These are phyloP conservation scores for Nigrograna mackinnonii DNA, from an alignment of 2,329 filamentous ascomycete species.

Conservation along the genomic window DNA sequence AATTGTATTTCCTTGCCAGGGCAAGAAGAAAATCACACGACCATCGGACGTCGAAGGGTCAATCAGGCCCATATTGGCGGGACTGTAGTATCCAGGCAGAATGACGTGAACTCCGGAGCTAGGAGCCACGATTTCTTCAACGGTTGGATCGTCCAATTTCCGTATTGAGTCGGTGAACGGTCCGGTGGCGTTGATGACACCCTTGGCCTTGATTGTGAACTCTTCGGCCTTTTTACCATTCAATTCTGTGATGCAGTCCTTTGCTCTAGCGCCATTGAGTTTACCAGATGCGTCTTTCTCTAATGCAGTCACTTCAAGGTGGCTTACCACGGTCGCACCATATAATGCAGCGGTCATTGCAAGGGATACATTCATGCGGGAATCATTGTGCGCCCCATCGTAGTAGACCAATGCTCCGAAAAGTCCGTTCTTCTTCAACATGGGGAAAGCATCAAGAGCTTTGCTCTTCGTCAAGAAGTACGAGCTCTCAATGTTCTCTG, in stretches of 20 bases:
- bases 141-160: conserved; percentile 76
- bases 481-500: conserved; percentile 84
- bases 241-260: conserved; percentile 69
- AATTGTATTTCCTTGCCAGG: conserved; percentile 92
- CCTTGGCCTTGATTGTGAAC: conserved; percentile 75
- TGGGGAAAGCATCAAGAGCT: conserved; percentile 83
- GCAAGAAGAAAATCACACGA: conserved; percentile 89
- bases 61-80: conserved; percentile 83
- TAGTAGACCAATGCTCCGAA: conserved; percentile 88
- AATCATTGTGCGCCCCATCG: conserved; percentile 90
- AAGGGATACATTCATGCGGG: conserved; percentile 86
- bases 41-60: conserved; percentile 87
- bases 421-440: conserved; percentile 79
- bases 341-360: conserved; percentile 90
- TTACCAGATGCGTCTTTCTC: conserved; percentile 74
- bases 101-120: conserved; percentile 86
- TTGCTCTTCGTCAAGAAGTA: conserved; percentile 88
- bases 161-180: conserved; percentile 86
- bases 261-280: conserved; percentile 73
- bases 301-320: conserved; percentile 77
- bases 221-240: conserved; percentile 65
- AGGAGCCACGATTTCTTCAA: conserved; percentile 80
- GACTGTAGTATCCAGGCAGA: conserved; percentile 84
- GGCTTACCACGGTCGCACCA: conserved; percentile 80
- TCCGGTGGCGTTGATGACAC: conserved; percentile 85